Base-by-base conservation (phyloP, 257 asterid genomes). In the Solanum medicagineum region DNA sequence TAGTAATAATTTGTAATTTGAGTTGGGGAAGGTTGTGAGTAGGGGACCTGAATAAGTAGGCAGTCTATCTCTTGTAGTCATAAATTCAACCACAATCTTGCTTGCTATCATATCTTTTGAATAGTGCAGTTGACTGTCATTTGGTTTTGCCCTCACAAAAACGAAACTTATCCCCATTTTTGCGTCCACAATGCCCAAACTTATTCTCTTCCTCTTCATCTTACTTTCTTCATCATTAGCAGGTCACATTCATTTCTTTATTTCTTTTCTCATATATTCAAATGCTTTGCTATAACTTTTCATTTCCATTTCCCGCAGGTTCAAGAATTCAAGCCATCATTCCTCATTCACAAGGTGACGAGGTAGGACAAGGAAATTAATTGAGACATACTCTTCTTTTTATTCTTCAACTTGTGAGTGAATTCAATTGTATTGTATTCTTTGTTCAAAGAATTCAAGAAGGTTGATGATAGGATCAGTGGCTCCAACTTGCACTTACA, bases 401-500 rank as follows among this genome's bases (percentile, higher is more conserved):
- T 3, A 7, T 62, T 22, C 51, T 65, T 51, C 20, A 49, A 54
- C 15, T 63, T 66, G 47, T 68, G 75, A 68, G 22, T 68, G 75
- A 68, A 68, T 66, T 32, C 6, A 32, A 66, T 68, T 32, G 75
- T 14, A 32, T 16, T 62, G 69, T 62, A 7, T 4, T 60, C 20
- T 57, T 60, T n/a, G 7, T 36, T 36, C 42, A 36, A 36, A 36
- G 88, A 71, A 71, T 44, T 51, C 85, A 17, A 92, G 89, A 81
- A 84, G 97, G 53, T 20, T 85, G 84, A 80, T 93, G 97, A 95
- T 96, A 44, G 99, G 99, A 20, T 96, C 99, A 4, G 97, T 94
- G 49, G 97, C 98, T 9, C 99, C 99, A 26, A 94, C 92, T 0
- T 96, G 99, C 92, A 94, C 97, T 1, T 93, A 93, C 93, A 94